Evolutionary conservation across 192 early-diverging fungal genomes (phyloP).

Genomic region (Diversispora eburnea): DNA sequence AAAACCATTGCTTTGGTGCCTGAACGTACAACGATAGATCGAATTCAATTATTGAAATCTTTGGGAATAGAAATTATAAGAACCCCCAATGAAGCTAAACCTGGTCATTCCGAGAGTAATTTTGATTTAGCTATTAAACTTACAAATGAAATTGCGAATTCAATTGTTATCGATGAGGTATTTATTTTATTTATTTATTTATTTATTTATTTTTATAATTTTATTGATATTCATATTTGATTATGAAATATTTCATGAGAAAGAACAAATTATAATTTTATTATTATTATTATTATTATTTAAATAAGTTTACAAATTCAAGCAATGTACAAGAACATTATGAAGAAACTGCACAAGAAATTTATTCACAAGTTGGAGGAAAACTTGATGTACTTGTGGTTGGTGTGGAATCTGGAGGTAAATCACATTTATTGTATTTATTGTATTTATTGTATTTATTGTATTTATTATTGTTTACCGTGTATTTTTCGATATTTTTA

Average conservation of each 20-base stretch:
- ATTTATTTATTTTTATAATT: too few relatives aligned
- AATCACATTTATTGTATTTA: too few relatives aligned
- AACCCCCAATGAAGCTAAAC: constrained; percentile 61
- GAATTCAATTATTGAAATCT: constrained; percentile 62
- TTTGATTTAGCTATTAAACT: constrained; percentile 58
- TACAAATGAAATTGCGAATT: constrained; percentile 43
- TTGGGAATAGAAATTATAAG: constrained; percentile 69
- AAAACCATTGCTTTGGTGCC: constrained; percentile 59
- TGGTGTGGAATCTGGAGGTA: constrained; percentile 65
- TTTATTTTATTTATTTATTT: not conserved
- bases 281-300: not conserved
- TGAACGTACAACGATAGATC: constrained; percentile 69
- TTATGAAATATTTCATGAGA: too few relatives aligned
- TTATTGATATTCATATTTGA: too few relatives aligned
- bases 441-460: not conserved
- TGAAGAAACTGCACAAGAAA: constrained; percentile 58
- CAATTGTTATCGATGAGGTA: constrained; percentile 65
- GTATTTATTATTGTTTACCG: not conserved
- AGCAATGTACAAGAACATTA: constrained; percentile 41
- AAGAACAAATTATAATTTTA: not conserved
- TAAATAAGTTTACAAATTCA: constrained; percentile 28
- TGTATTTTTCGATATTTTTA: too few relatives aligned
- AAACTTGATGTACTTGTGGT: constrained; percentile 59
- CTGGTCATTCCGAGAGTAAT: constrained; percentile 62
- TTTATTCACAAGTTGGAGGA: constrained; percentile 54